Percentiles rank a stretch among this genome's conserved stretches.
Conservation (phyloP, 768 basidiomycete genomes). For the Trametes maxima region DNA sequence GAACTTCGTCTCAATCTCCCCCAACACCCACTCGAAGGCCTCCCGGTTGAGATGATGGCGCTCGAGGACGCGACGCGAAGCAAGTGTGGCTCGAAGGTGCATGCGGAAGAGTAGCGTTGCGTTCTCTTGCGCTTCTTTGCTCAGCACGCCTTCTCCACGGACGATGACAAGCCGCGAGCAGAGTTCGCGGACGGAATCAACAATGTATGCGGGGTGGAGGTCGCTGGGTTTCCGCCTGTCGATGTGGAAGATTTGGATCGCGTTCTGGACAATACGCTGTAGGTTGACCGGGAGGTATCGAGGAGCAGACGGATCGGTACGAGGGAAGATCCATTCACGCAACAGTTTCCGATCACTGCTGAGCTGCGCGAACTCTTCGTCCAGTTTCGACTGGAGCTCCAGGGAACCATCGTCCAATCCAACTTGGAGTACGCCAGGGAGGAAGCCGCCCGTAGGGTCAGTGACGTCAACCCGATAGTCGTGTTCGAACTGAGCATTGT, state of each 20-base stretch:
- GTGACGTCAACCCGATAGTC: slow-evolving; percentile 95
- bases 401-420: slow-evolving; percentile 85
- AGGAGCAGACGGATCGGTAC: slow-evolving; percentile 64
- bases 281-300: slow-evolving; percentile 96
- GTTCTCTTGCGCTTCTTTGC: slow-evolving; percentile 79
- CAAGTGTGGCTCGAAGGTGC: slow-evolving; percentile 88
- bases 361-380: slow-evolving; percentile 72
- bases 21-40: slow-evolving; percentile 96
- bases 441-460: slow-evolving; percentile 78
- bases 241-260: slow-evolving; percentile 95
- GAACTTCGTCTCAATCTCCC: slow-evolving; percentile 96
- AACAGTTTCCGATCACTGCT: slow-evolving; percentile 75
- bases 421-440: slow-evolving; percentile 78
- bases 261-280: slow-evolving; percentile 93
- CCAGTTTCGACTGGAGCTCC: slow-evolving; percentile 82
- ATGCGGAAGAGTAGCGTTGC: slow-evolving; percentile 92
- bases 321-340: slow-evolving; percentile 83
- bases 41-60: slow-evolving; percentile 85
- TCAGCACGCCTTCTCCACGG: slow-evolving; percentile 80
- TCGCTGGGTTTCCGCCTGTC: slow-evolving; percentile 93
- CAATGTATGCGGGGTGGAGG: slow-evolving; percentile 84
- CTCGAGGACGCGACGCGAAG: slow-evolving; percentile 85
- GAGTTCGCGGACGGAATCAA: slow-evolving; percentile 78
- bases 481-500: slow-evolving; percentile 82
- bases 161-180: slow-evolving; percentile 79